Evolutionary conservation across 2,329 filamentous ascomycete genomes (phyloP).

Genomic region (Thermochaetoides dissita): DNA sequence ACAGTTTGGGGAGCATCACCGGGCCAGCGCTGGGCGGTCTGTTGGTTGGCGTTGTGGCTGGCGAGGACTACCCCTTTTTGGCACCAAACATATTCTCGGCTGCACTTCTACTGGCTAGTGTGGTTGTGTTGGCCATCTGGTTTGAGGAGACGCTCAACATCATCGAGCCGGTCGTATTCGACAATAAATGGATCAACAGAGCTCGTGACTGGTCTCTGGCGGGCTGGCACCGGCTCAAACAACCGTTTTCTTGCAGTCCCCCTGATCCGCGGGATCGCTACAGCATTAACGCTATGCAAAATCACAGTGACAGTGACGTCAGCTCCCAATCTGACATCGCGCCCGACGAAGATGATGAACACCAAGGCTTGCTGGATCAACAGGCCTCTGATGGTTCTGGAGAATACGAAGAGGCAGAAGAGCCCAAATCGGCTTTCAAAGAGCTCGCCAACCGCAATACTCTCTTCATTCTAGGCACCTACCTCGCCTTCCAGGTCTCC

Average conservation of each 20-base stretch:
- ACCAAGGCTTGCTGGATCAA: constrained; percentile 5
- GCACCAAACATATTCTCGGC: constrained; percentile 72
- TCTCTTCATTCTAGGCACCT: constrained; percentile 66
- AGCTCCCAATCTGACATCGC: neutral
- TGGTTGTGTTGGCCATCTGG: constrained; percentile 62
- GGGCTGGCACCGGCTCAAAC: neutral
- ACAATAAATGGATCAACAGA: constrained; percentile 19
- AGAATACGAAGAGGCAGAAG: constrained; percentile 24
- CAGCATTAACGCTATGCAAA: too few relatives aligned
- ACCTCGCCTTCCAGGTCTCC: constrained; percentile 82
- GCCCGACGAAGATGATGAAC: constrained; percentile 12
- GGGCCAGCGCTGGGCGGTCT: constrained; percentile 84
- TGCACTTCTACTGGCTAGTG: constrained; percentile 54
- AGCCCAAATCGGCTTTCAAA: constrained; percentile 32
- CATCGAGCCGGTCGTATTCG: constrained; percentile 11
- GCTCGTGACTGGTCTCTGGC: constrained; percentile 17
- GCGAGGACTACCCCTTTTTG: constrained; percentile 63
- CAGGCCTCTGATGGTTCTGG: constrained; percentile 7
- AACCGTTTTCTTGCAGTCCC: too few relatives aligned
- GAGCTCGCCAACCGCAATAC: constrained; percentile 67
- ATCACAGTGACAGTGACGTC: neutral
- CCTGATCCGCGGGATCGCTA: too few relatives aligned
- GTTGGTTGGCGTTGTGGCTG: constrained; percentile 50
- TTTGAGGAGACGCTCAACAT: constrained; percentile 74
- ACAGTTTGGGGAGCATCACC: constrained; percentile 84